Base-by-base conservation (phyloP, 2,329 filamentous ascomycete genomes). In the Stemphylium lycopersici region DNA sequence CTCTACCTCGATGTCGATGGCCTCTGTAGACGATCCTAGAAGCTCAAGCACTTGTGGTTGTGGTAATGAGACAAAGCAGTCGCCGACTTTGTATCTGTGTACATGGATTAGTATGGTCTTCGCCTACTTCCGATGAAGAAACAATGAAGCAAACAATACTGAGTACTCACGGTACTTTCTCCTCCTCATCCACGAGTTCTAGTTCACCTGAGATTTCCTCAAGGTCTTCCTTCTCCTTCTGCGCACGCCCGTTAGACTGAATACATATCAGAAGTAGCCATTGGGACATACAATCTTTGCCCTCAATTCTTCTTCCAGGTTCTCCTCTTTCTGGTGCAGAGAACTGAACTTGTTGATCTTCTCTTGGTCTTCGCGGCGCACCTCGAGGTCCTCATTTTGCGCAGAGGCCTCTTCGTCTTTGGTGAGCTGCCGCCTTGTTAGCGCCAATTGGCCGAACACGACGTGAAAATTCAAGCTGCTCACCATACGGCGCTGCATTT, bases 161-260 rank as follows among this genome's bases (percentile, higher is more conserved):
- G 7, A 15, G 2, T 16, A 79, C 88, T 74, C 83, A 97, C 90
- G 91, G 93, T 18, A 99, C 87, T 70, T 90, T 87, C 48, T 96
- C 92, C 67, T 98, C 93, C 75, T 99, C 95, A 75, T 98, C 93
- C 47, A 91, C 91, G 15, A 99, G 86, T 78, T 99, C 95, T 41
- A 99, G 83, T 76, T 99, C 95, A 48, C 84, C 90, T 2, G 89
- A 89, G 49, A 99, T 84, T 76, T 99, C 95, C 73, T 98, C 93
- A 3, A 98, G 85, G 72, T 98, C 95, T 77, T 99, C 95, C 79
- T 97, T 98, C 76, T 98, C 93, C 81, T 98, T 98, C 93, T 98
- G 65, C 43, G 15, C 4, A 26, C 4, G 2, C 5, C 32, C 4
- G 37, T 57, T 34, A 57, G 50, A 40, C 8, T 13, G 16, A 22